phyloP scores from a whole-genome alignment of 345 rosid genomes.

The Eucalyptus pumila region DNA sequence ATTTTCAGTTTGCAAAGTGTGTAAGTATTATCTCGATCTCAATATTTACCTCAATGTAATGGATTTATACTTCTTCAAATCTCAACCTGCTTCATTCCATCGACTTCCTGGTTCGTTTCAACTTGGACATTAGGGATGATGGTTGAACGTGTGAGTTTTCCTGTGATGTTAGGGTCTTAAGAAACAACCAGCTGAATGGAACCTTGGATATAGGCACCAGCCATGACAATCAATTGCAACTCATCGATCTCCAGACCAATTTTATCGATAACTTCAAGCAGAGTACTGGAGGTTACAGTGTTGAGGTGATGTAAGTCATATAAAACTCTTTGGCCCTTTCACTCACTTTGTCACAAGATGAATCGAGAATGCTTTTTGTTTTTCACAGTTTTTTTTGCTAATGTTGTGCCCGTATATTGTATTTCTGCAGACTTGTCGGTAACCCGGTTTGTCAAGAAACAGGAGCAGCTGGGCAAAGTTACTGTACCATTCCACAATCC shows the following conservation, averaged over 20 bases:
- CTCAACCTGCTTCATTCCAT: neutral
- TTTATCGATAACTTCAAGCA: slow-evolving; percentile 6
- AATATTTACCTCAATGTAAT: neutral
- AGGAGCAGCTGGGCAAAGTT: neutral
- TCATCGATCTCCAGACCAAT: slow-evolving; percentile 48
- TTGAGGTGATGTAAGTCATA: slow-evolving; percentile 34
- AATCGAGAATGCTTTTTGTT: neutral
- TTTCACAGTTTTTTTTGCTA: neutral
- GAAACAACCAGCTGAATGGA: slow-evolving; percentile 32
- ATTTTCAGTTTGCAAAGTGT: slow-evolving; percentile 48
- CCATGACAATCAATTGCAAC: slow-evolving; percentile 24
- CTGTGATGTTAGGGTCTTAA: slow-evolving; percentile 23
- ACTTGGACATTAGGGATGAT: neutral
- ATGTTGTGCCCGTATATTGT: neutral
- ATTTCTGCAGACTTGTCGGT: slow-evolving; percentile 41
- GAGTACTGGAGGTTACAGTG: neutral
- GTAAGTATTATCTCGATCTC: slow-evolving; percentile 27
- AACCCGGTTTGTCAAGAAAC: slow-evolving; percentile 55
- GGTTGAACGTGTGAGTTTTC: neutral
- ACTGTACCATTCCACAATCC: slow-evolving; percentile 19
- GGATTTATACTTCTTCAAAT: neutral
- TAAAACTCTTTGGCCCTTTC: neutral
- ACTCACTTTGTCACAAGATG: neutral
- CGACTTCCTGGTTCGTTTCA: neutral
- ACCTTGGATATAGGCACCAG: slow-evolving; percentile 37